Percentiles rank a stretch among this genome's conserved stretches.
These are phyloP conservation scores for Xanthoconium stramineum DNA, from an alignment of 768 basidiomycete species.

Conservation along the genomic window DNA sequence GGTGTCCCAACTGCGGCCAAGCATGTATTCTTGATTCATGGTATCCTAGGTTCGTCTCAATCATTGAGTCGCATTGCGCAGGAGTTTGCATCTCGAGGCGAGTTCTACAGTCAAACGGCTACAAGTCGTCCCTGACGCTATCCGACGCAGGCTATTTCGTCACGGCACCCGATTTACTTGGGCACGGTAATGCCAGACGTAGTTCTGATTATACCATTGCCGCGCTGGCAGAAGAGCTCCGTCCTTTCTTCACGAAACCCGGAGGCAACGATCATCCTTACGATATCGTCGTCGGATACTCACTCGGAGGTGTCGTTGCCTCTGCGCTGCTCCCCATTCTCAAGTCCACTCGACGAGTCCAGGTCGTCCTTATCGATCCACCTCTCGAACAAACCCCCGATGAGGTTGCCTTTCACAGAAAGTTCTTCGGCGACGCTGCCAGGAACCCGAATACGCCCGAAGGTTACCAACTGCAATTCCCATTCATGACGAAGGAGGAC, in stretches of 20 bases:
- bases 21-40: conserved; percentile 21
- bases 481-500: conserved; percentile 2
- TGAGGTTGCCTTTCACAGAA: neutral
- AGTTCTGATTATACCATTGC: conserved; percentile 12
- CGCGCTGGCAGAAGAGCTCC: conserved; percentile 12
- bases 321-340: conserved; percentile 4
- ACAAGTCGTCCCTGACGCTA: neutral
- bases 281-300: conserved; percentile 19
- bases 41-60: conserved; percentile 12
- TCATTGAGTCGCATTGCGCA: conserved; percentile 15
- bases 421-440: neutral
- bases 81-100: conserved; percentile 17
- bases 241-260: neutral
- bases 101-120: neutral
- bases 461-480: neutral
- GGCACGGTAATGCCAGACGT: conserved; percentile 14
- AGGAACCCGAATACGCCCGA: neutral
- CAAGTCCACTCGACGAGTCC: conserved; percentile 1
- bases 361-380: conserved; percentile 20
- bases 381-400: conserved; percentile 7
- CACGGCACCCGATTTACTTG: conserved; percentile 23
- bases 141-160: conserved; percentile 22
- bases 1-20: conserved; percentile 16
- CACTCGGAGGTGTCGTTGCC: conserved; percentile 19
- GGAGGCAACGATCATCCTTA: neutral